These are phyloP conservation scores for Pugionium cornutum DNA, from an alignment of 345 rosid species.

Conservation along the genomic window DNA sequence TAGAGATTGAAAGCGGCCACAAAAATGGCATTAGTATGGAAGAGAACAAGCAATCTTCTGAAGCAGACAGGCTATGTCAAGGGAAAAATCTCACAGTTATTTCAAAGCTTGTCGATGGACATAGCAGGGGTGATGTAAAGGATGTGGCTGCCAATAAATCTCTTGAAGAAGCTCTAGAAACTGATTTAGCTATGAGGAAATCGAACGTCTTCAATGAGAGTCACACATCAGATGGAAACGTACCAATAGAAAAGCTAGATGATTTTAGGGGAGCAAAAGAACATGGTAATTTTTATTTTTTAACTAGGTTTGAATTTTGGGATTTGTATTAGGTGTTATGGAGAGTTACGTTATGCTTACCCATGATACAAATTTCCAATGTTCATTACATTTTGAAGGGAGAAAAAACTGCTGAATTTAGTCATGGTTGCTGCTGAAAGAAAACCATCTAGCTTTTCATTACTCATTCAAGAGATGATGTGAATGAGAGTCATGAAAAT, in stretches of 20 bases:
- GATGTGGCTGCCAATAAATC: background rate
- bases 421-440: background rate
- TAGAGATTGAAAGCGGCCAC: slow-evolving; percentile 27
- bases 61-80: slow-evolving; percentile 1
- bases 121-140: background rate
- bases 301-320: background rate
- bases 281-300: too few relatives aligned
- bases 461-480: slow-evolving; percentile 5
- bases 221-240: background rate
- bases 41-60: slow-evolving; percentile 6
- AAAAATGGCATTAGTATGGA: slow-evolving; percentile 20
- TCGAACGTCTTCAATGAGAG: too few relatives aligned
- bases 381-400: background rate
- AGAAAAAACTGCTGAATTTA: background rate
- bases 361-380: background rate
- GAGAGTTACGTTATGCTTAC: slow-evolving; percentile 2
- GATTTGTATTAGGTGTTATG: background rate
- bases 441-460: background rate
- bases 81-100: background rate
- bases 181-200: too few relatives aligned
- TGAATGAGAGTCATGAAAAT: background rate
- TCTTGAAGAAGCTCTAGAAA: background rate
- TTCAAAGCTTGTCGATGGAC: slow-evolving; percentile 16
- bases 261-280: background rate
- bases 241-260: slow-evolving; percentile 14